A percentile compares a stretch with the other conserved stretches of the same genome.
phyloP scores from a whole-genome alignment of 306 rosid species.

The Begonia fuchsioides region DNA sequence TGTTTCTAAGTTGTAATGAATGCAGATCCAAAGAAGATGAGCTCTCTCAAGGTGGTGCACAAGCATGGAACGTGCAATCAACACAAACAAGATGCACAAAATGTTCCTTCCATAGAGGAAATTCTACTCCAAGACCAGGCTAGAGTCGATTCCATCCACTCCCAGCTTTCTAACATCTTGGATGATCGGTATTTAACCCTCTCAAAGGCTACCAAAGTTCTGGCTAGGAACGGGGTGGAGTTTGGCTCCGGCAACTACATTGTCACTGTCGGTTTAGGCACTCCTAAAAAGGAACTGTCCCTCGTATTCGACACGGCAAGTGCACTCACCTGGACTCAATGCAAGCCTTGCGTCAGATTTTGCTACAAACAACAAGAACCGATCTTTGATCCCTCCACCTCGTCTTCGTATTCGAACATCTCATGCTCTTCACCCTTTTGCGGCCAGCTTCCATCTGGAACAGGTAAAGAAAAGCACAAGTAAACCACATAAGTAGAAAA shows the following conservation, averaged over 20 bases:
- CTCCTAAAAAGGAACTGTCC: constrained; percentile 34
- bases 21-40: neutral
- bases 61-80: constrained; percentile 21
- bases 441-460: constrained; percentile 31
- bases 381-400: constrained; percentile 28
- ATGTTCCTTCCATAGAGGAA: neutral
- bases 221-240: constrained; percentile 31
- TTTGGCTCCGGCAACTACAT: constrained; percentile 45
- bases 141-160: constrained; percentile 9
- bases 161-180: neutral
- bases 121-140: constrained; percentile 1
- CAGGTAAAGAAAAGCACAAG: constrained; percentile 17
- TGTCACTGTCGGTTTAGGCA: constrained; percentile 48
- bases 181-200: neutral
- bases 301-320: constrained; percentile 60
- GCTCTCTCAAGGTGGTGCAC: constrained; percentile 13
- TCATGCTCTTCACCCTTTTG: constrained; percentile 28
- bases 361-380: constrained; percentile 48
- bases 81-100: neutral
- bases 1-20: neutral
- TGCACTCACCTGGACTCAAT: constrained; percentile 77
- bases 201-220: constrained; percentile 13
- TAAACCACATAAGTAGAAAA: no score
- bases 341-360: constrained; percentile 31
- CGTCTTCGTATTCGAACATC: constrained; percentile 30